phyloP scores from a whole-genome alignment of 2,329 filamentous ascomycete genomes.

The Pseudopithomyces chartarum region DNA sequence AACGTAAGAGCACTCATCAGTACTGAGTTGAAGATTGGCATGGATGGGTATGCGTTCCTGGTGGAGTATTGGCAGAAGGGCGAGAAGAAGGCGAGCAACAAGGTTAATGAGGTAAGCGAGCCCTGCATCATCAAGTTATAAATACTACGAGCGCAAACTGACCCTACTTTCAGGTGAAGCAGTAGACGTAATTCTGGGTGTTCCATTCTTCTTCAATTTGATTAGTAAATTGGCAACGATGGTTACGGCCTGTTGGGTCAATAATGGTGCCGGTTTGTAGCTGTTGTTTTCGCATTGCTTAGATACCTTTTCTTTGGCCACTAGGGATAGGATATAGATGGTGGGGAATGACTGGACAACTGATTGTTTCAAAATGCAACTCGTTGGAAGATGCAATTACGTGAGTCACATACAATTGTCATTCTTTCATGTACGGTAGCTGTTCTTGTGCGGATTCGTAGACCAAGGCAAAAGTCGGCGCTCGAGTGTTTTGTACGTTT shows the following conservation, averaged over 20 bases:
- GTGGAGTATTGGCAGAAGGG: conserved; percentile 39
- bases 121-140: too few species aligned
- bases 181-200: not conserved
- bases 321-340: conserved; percentile 8
- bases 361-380: not conserved
- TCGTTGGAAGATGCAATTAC: too few species aligned
- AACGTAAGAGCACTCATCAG: conserved; percentile 43
- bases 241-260: not conserved
- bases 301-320: conserved; percentile 12
- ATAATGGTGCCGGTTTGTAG: not conserved
- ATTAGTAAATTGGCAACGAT: not conserved
- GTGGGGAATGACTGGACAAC: not conserved
- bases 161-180: not conserved
- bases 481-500: not conserved
- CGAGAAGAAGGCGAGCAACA: conserved; percentile 40
- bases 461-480: not conserved
- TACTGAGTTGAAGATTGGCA: conserved; percentile 46
- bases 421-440: too few species aligned
- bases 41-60: conserved; percentile 39
- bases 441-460: not conserved
- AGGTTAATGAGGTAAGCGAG: conserved; percentile 35
- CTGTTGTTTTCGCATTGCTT: conserved; percentile 8
- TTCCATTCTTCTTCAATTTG: not conserved
- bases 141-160: not conserved
- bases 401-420: too few species aligned